Conservation (phyloP, 2,329 filamentous ascomycete species). For the Aspergillus viridinutans region DNA sequence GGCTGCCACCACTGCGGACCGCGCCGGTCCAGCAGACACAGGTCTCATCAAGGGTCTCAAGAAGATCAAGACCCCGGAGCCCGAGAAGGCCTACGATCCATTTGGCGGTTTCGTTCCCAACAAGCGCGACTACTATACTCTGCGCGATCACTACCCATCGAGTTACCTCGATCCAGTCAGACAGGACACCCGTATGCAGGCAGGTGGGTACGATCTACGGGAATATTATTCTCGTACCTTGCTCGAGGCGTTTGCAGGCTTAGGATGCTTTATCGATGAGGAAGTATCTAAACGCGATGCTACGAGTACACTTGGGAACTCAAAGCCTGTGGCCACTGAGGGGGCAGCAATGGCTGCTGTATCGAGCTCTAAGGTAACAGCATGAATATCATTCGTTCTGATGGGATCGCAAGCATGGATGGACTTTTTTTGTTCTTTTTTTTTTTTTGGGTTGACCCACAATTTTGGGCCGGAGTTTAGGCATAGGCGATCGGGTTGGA, state of each 20-base stretch:
- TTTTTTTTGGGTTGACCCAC: not conserved
- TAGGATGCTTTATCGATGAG: conserved; percentile 82
- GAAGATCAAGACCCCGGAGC: conserved; percentile 55
- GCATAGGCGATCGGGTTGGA: not conserved
- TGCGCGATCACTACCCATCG: conserved; percentile 69
- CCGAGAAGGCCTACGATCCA: conserved; percentile 78
- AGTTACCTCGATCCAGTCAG: conserved; percentile 66
- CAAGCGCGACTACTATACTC: conserved; percentile 63
- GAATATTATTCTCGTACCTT: conserved; percentile 80
- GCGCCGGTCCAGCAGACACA: conserved; percentile 21
- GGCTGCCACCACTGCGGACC: conserved; percentile 15
- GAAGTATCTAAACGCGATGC: conserved; percentile 48
- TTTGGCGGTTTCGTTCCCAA: conserved; percentile 68
- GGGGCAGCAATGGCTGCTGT: conserved; percentile 28
- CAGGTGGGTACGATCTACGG: conserved; percentile 76
- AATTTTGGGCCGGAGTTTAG: not conserved
- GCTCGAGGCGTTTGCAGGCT: conserved; percentile 82
- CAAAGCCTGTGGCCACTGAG: conserved; percentile 24
- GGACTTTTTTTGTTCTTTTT: not conserved
- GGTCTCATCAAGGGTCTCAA: conserved; percentile 76
- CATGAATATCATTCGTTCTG: not conserved
- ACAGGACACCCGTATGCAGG: conserved; percentile 61
- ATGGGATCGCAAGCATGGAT: not conserved
- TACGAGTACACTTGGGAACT: conserved; percentile 11
- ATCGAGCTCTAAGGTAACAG: not conserved